Conservation (phyloP, 2,329 filamentous ascomycete species). For the Scedosporium apiospermum region DNA sequence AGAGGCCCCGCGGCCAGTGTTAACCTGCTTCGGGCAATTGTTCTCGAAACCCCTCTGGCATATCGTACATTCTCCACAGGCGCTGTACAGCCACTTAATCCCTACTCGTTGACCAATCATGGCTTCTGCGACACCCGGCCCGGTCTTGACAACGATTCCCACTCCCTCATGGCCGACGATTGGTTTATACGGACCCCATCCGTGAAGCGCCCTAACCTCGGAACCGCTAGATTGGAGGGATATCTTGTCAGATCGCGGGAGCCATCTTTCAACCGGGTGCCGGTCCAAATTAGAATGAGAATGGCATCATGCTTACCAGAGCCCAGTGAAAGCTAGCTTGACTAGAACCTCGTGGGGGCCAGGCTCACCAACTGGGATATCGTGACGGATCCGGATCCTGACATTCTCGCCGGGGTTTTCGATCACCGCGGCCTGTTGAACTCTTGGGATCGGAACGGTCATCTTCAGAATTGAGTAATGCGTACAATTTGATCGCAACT, state of each 20-base stretch:
- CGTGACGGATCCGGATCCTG: background rate
- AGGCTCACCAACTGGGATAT: background rate
- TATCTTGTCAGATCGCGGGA: background rate
- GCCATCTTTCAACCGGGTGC: no score
- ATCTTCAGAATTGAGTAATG: background rate
- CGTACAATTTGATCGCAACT: no score
- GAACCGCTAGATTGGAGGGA: conserved; percentile 15
- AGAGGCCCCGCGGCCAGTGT: conserved; percentile 27
- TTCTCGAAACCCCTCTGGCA: conserved; percentile 25
- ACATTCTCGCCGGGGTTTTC: background rate
- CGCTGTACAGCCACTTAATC: conserved; percentile 34
- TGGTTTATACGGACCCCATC: conserved; percentile 17
- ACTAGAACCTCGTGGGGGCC: background rate
- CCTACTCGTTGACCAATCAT: conserved; percentile 27
- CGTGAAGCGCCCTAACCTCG: conserved; percentile 18
- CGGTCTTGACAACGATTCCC: conserved; percentile 19
- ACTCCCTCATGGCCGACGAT: conserved; percentile 22
- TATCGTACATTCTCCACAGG: conserved; percentile 25
- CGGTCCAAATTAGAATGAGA: background rate
- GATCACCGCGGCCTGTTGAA: conserved; percentile 1
- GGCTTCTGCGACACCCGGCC: conserved; percentile 14
- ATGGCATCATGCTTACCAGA: conserved; percentile 5
- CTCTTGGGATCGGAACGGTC: background rate
- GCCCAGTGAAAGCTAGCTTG: conserved; percentile 1
- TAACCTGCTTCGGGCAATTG: conserved; percentile 29